Base-by-base conservation (phyloP, 352 stramenopile genomes). In the Pythium periplocum region DNA sequence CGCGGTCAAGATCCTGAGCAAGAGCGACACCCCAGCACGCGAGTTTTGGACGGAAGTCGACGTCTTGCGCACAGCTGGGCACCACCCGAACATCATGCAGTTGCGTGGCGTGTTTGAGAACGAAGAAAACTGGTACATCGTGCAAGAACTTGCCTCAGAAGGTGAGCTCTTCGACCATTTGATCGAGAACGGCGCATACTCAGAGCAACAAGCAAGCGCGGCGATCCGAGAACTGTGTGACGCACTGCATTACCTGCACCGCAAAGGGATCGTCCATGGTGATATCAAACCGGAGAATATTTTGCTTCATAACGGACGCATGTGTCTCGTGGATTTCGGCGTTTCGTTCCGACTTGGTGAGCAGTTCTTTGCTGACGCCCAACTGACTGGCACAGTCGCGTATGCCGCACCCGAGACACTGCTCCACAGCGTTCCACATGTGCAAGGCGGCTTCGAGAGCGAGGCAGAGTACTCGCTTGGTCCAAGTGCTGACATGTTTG, bases 251-350 rank as follows among this genome's bases (percentile, higher is more conserved):
- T 93, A 93, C 57, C 62, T 96, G 57, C 86, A 96, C 60, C 75
- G 78, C 66, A 93, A 93, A 55, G 79, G 79, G 34, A 83, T 96
- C 32, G 83, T 96, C 2, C 86, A 96, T 51, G 86, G 82, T 48
- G 86, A 96, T 61, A 85, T 96, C 62, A 96, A 96, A 51, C 86
- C 86, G 1, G 86, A 96, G 61, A 96, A 96, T 47, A 81, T 95
- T 49, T 53, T 96, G 61, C 61, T 90, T 45, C 73, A 87, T 39
- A 59, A 83, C 43, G 75, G 72, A 4, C 73, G 73, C 55, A 89
- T 90, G 79, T 90, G 81, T 53, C 75, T 92, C n/a, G 83, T 90
- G 44, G 83, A 93, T 69, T 93, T 93, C 65, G 83, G 81, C 52
- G 78, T 90, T 3, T 90, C 81, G 1, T 92, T 93, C 62, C 81